Conservation (phyloP, 2,329 filamentous ascomycete genomes). For the Exophiala phaeomuriformis region DNA sequence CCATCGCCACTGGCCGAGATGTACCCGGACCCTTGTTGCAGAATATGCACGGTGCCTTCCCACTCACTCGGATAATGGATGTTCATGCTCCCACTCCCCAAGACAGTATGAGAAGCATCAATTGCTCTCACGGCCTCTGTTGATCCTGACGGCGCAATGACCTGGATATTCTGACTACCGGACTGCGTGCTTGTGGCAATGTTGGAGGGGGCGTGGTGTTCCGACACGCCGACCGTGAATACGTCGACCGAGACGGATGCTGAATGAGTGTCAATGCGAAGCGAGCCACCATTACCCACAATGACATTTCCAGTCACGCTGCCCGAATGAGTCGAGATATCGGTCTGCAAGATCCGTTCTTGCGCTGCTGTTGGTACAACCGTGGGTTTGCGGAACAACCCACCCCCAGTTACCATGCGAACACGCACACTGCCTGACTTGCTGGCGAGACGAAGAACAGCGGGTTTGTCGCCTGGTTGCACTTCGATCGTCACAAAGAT, state of each 20-base stretch:
- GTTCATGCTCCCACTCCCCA: conserved; percentile 26
- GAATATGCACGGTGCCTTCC: conserved; percentile 29
- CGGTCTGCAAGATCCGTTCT: conserved; percentile 22
- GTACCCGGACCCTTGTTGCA: conserved; percentile 15
- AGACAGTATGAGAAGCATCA: conserved; percentile 21
- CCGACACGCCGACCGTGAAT: conserved; percentile 22
- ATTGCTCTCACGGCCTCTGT: conserved; percentile 17
- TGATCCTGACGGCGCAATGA: conserved; percentile 10
- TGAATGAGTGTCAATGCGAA: conserved; percentile 39
- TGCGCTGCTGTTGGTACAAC: conserved; percentile 1
- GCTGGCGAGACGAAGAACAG: conserved; percentile 28
- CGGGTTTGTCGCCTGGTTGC: conserved; percentile 32
- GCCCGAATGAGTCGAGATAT: conserved; percentile 30
- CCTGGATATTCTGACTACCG: conserved; percentile 16
- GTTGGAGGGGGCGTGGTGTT: conserved; percentile 11
- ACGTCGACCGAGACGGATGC: conserved; percentile 48
- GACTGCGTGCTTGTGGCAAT: conserved; percentile 9
- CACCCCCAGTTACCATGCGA: conserved; percentile 13
- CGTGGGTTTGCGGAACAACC: conserved; percentile 20
- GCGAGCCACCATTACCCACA: conserved; percentile 38
- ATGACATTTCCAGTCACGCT: conserved; percentile 38
- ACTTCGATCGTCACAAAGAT: conserved; percentile 30
- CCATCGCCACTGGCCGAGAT: conserved; percentile 26
- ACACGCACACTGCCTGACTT: conserved; percentile 29
- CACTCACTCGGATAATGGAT: conserved; percentile 30